Evolutionary conservation across 768 basidiomycete genomes (phyloP).

Genomic region (Solioccasus polychromus): DNA sequence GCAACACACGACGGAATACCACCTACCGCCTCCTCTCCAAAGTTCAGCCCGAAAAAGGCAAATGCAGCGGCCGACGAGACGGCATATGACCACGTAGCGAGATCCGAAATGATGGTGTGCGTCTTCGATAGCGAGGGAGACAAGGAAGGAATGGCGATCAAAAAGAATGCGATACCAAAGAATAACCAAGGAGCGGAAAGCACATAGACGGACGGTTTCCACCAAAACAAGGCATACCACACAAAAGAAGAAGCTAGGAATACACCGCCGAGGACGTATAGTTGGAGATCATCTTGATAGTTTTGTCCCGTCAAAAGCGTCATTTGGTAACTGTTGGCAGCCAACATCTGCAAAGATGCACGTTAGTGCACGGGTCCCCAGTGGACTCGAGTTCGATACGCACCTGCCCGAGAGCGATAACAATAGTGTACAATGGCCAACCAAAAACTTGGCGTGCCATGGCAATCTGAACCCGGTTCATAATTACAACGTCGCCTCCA

Average conservation of each 20-base stretch:
- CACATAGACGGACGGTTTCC: conserved; percentile 85
- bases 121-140: conserved; percentile 52
- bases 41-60: conserved; percentile 92
- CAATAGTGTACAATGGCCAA: conserved; percentile 91
- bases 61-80: conserved; percentile 91
- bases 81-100: conserved; percentile 90
- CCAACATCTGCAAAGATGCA: conserved; percentile 62
- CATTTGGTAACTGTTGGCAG: conserved; percentile 93
- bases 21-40: conserved; percentile 88
- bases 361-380: conserved; percentile 1
- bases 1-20: conserved; percentile 19
- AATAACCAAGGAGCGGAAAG: conserved; percentile 88
- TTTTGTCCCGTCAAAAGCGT: conserved; percentile 86
- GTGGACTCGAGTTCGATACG: conserved; percentile 18
- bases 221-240: conserved; percentile 89
- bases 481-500: conserved; percentile 65
- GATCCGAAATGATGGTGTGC: conserved; percentile 66
- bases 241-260: conserved; percentile 82
- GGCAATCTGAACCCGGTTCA: conserved; percentile 82
- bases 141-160: conserved; percentile 86
- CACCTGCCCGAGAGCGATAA: conserved; percentile 82
- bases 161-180: conserved; percentile 86
- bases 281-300: conserved; percentile 73
- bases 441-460: conserved; percentile 76
- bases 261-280: conserved; percentile 88